phyloP scores from a whole-genome alignment of 2,329 filamentous ascomycete genomes.

The Aspergillus awamori region DNA sequence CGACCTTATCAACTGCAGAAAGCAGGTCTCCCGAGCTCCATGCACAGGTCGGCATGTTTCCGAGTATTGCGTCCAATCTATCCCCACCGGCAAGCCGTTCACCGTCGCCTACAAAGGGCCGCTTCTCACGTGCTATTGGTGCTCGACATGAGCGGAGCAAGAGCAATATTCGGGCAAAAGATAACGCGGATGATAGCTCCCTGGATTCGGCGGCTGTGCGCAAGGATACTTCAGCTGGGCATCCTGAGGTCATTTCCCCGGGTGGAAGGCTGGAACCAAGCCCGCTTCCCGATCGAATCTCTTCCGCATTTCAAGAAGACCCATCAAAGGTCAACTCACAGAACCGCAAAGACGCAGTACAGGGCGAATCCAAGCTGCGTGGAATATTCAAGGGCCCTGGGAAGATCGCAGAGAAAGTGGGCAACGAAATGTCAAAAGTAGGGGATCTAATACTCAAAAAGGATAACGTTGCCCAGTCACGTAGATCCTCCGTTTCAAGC shows the following conservation, averaged over 20 bases:
- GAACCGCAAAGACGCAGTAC: conserved; percentile 30
- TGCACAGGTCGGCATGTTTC: conserved; percentile 51
- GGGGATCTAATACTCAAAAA: conserved; percentile 64
- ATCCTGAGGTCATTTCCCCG: conserved; percentile 20
- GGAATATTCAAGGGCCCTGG: conserved; percentile 74
- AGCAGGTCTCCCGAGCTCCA: conserved; percentile 49
- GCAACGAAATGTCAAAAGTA: conserved; percentile 64
- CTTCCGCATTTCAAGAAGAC: conserved; percentile 30
- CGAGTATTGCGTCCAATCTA: conserved; percentile 63
- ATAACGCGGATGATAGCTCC: conserved; percentile 30
- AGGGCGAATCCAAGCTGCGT: conserved; percentile 63
- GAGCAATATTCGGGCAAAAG: conserved; percentile 44
- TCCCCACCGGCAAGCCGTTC: conserved; percentile 66
- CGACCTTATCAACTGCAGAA: conserved; percentile 48
- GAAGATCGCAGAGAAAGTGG: conserved; percentile 72
- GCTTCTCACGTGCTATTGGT: conserved; percentile 46
- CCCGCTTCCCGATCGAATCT: conserved; percentile 31
- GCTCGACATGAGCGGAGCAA: conserved; percentile 44
- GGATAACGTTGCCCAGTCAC: conserved; percentile 51
- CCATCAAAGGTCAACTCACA: conserved; percentile 23
- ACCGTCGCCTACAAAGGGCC: conserved; percentile 65
- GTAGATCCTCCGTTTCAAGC: conserved; percentile 48
- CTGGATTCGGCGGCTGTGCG: conserved; percentile 22
- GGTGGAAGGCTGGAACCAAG: conserved; percentile 30
- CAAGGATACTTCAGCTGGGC: conserved; percentile 20